Evolutionary conservation across 2,329 filamentous ascomycete species (phyloP), one percentile per base, ranked within the genome.

Genomic region (Fusarium sp.): DNA sequence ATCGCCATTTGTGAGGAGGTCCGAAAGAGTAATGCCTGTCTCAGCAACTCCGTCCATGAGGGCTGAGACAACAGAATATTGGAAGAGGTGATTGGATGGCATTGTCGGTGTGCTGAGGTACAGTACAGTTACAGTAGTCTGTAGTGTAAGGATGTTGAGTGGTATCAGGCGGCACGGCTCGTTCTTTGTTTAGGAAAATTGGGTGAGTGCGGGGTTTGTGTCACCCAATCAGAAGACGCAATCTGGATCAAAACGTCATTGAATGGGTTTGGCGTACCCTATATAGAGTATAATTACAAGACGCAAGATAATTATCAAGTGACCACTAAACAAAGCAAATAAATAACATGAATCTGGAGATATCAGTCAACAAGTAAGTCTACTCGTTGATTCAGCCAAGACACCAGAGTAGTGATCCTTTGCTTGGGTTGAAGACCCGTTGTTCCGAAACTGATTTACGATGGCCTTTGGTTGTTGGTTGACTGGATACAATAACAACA

Each of bases 11-110:
- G 35, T n/a, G 23, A 69, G 39, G 1, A 71, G 65, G 3, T 69
- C 54, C 4, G 37, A 55, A 23, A 71, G 42, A 8, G 57, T 38
- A 6, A 71, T 54, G 12, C 69, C 69, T 8, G 69, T 59, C 35
- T 59, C 55, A 10, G 69, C 69, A 5, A 71, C 69, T 3, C 69
- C 69, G 42, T 71, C 69, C 53, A 71, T 69, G 10, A 71, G 57
- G 13, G 69, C 69, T 16, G 69, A 71, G 41, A 71, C 62, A 41
- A 71, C 57, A 2, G 69, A 71, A 16, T 63, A 71, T 26, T 71
- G 69, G 5, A 63, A 69, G 18, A 71, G 57, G 3, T 67, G 43
- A 44, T 71, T 71, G 21, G 57, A 9, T 10, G 61, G 1, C 69
- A 71, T 71, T 26, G 6, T 37, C 33, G 16, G 6, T 39, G 28